A percentile compares a stretch with the other conserved stretches of the same genome.
phyloP scores from a whole-genome alignment of 495 filamentous ascomycete species.

The Chaetomium cochliodes region DNA sequence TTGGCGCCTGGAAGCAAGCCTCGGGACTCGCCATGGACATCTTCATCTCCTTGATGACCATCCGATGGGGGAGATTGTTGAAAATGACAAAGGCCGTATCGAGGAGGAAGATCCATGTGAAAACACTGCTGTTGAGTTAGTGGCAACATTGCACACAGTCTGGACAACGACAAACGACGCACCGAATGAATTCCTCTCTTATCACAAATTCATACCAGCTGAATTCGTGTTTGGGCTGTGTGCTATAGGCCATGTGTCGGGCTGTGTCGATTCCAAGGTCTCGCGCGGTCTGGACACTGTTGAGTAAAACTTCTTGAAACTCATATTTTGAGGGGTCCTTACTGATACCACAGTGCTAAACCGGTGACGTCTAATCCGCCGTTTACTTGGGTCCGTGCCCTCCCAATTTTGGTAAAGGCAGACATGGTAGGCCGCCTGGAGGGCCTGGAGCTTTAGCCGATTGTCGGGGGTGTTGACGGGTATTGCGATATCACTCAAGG shows the following conservation, averaged over 20 bases:
- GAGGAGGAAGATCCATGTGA: slow-evolving; percentile 34
- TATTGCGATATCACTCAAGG: slow-evolving; percentile 7
- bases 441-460: slow-evolving; percentile 30
- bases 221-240: slow-evolving; percentile 29
- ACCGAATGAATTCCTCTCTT: slow-evolving; percentile 35
- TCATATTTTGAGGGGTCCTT: background rate
- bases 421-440: slow-evolving; percentile 33
- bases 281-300: slow-evolving; percentile 24
- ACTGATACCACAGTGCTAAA: slow-evolving; percentile 36
- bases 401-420: slow-evolving; percentile 37
- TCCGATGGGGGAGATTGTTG: slow-evolving; percentile 38
- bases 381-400: slow-evolving; percentile 31
- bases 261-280: slow-evolving; percentile 34
- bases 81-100: slow-evolving; percentile 39
- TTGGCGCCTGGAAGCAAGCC: slow-evolving; percentile 32
- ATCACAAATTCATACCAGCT: slow-evolving; percentile 32
- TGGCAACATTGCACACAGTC: too few species aligned
- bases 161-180: background rate
- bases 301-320: background rate
- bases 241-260: slow-evolving; percentile 31
- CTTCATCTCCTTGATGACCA: slow-evolving; percentile 39
- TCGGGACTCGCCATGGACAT: slow-evolving; percentile 37
- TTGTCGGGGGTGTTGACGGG: slow-evolving; percentile 14
- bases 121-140: slow-evolving; percentile 18
- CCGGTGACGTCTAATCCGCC: slow-evolving; percentile 33